Evolutionary conservation across 495 filamentous ascomycete species (phyloP), one percentile per base, ranked within the genome.

Genomic region (Astrothelium macrocarpum): DNA sequence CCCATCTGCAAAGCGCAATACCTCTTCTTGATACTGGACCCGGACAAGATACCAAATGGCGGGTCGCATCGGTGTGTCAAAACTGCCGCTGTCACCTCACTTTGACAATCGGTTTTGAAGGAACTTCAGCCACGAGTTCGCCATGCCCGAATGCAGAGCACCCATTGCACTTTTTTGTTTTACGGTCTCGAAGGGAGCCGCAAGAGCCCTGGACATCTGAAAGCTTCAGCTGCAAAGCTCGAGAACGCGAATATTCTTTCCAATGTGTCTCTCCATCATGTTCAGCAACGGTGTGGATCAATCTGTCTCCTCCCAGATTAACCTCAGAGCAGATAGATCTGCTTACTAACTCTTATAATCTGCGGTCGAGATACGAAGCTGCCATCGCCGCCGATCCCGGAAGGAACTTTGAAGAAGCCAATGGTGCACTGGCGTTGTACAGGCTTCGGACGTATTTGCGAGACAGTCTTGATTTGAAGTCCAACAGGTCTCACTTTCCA

Each of bases 371-470:
- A 34, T 76, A 85, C 26, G 74, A 82, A 3, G 70, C 73, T 18
- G 84, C 84, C 1, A 77, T 80, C 62, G 72, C 74, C 43, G 68
- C 80, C 5, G 82, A 90, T 49, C 83, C 85, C 1, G 80, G 81
- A 10, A 82, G 86, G 64, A 76, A 81, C 42, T 32, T 70, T 84
- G 28, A 72, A 73, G 43, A 67, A 73, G 25, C 76, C 79, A 11
- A 75, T 75, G 43, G 76, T 78, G 4, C 81, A 5, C 79, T 78
- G 3, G 78, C 85, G 0, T 72, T 87, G 28, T 67, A 76, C 25
- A 85, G 82, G 26, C 74, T 91, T 39, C 78, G 79, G 29, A 76
- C 75, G 53, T 91, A 91, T 69, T 70, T 91, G 29, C 73, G 66
- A 7, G 87, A 91, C 68, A 77, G 85, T 9, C 74, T 90, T 58